phyloP scores from a whole-genome alignment of 805 yeast species.

The Metschnikowia lachancei region DNA sequence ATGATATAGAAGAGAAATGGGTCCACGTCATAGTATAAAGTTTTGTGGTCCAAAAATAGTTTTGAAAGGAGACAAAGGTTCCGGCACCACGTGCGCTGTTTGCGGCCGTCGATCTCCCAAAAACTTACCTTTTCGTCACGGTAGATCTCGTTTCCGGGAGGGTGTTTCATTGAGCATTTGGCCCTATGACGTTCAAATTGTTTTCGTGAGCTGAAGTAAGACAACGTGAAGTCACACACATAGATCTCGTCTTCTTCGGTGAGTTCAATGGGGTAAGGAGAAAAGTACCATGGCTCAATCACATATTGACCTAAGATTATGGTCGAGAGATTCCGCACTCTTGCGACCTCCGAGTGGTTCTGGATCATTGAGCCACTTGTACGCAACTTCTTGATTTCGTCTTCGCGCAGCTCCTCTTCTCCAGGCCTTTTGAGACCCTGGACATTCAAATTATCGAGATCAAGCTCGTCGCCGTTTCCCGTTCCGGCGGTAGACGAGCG shows the following conservation, averaged over 20 bases:
- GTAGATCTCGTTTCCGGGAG: constrained; percentile 98
- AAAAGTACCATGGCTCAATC: constrained; percentile 98
- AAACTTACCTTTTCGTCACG: constrained; percentile 90
- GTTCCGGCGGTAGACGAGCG: constrained; percentile 20
- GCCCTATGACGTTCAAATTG: constrained; percentile 90
- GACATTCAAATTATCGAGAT: constrained; percentile 77
- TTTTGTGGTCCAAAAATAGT: constrained; percentile 90
- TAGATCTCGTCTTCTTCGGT: constrained; percentile 89
- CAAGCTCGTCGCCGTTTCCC: constrained; percentile 64
- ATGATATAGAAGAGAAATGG: constrained; percentile 95
- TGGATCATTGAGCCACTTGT: constrained; percentile 99
- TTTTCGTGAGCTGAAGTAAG: constrained; percentile 82
- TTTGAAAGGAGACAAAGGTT: constrained; percentile 88
- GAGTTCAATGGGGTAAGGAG: constrained; percentile 93
- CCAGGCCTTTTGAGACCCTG: constrained; percentile 70
- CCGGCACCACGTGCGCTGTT: constrained; percentile 96
- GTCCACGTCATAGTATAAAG: constrained; percentile 95
- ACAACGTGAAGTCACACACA: constrained; percentile 86
- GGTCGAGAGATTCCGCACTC: constrained; percentile 78
- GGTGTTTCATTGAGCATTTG: constrained; percentile 87
- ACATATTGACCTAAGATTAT: constrained; percentile 85
- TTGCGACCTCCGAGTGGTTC: constrained; percentile 76
- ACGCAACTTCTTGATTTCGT: constrained; percentile 86
- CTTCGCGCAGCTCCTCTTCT: constrained; percentile 79
- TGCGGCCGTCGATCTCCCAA: constrained; percentile 95